Evolutionary conservation across 2,329 filamentous ascomycete species (phyloP).

Genomic region (Thermoascus crustaceus): DNA sequence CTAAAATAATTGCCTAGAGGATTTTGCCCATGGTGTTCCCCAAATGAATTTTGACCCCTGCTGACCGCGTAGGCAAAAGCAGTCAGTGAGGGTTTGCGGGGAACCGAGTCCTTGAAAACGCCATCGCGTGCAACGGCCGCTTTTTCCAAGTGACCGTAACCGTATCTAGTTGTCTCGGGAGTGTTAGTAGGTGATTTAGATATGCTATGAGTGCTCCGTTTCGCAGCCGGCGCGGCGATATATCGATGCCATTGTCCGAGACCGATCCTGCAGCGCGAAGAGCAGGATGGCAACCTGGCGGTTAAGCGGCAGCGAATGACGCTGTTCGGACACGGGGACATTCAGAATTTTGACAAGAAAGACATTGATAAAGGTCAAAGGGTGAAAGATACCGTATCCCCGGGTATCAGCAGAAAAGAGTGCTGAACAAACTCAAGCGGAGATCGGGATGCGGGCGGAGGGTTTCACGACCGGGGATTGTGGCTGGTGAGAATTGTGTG

Average conservation of each 20-base stretch:
- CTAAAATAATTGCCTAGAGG: too few species aligned
- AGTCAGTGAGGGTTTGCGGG: too few species aligned
- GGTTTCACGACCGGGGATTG: too few species aligned
- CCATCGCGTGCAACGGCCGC: too few species aligned
- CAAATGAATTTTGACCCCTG: too few species aligned
- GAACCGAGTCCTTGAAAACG: too few species aligned
- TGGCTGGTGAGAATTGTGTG: too few species aligned
- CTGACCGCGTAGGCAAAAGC: too few species aligned
- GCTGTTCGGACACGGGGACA: conserved; percentile 26
- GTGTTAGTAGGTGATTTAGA: not conserved
- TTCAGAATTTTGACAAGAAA: conserved; percentile 22
- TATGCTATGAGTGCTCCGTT: not conserved
- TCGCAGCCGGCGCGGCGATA: conserved; percentile 1
- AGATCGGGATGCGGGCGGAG: not conserved
- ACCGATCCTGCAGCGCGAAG: conserved; percentile 12
- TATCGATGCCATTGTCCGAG: conserved; percentile 16
- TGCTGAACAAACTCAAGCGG: not conserved
- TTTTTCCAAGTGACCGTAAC: too few species aligned
- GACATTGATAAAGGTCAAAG: conserved; percentile 13
- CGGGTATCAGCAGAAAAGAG: conserved; percentile 3
- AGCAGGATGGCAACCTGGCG: conserved; percentile 17
- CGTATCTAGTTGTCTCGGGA: too few species aligned
- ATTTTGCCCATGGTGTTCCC: too few species aligned
- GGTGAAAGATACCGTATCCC: not conserved
- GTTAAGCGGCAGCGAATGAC: conserved; percentile 22